phyloP scores from a whole-genome alignment of 305 asterid genomes.

The Lippia alba region DNA sequence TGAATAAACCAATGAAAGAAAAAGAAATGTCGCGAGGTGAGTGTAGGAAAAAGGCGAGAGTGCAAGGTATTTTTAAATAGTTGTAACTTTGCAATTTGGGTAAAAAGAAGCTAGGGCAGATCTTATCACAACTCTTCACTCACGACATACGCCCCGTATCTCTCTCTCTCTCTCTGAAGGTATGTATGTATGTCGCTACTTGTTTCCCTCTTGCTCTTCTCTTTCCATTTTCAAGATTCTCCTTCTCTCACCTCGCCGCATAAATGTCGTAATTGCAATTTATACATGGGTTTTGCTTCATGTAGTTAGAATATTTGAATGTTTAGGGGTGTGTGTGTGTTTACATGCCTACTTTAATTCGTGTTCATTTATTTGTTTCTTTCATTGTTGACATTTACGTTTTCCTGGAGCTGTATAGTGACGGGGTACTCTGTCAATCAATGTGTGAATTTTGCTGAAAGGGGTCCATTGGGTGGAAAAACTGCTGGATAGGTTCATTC shows the following conservation, averaged over 20 bases:
- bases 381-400: background rate
- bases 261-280: slow-evolving; percentile 21
- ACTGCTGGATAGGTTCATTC: too few relatives aligned
- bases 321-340: background rate
- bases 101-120: slow-evolving; percentile 37
- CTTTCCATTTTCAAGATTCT: background rate
- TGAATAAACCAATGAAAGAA: too few relatives aligned
- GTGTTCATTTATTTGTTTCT: slow-evolving; percentile 20
- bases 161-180: slow-evolving; percentile 30
- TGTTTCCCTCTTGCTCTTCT: slow-evolving; percentile 6
- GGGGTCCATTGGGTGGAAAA: too few relatives aligned
- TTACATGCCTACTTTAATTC: background rate
- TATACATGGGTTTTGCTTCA: slow-evolving; percentile 27
- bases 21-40: too few relatives aligned
- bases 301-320: background rate
- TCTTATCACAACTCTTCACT: slow-evolving; percentile 32
- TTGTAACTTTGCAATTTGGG: background rate
- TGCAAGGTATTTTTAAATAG: background rate
- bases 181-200: slow-evolving; percentile 27
- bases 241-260: slow-evolving; percentile 12
- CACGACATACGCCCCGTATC: slow-evolving; percentile 32
- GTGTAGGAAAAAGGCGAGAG: too few relatives aligned
- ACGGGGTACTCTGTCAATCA: background rate
- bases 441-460: slow-evolving; percentile 19
- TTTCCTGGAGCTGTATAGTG: slow-evolving; percentile 19